phyloP scores from a whole-genome alignment of 148 eudicot genomes.

The Talinum fruticosum region DNA sequence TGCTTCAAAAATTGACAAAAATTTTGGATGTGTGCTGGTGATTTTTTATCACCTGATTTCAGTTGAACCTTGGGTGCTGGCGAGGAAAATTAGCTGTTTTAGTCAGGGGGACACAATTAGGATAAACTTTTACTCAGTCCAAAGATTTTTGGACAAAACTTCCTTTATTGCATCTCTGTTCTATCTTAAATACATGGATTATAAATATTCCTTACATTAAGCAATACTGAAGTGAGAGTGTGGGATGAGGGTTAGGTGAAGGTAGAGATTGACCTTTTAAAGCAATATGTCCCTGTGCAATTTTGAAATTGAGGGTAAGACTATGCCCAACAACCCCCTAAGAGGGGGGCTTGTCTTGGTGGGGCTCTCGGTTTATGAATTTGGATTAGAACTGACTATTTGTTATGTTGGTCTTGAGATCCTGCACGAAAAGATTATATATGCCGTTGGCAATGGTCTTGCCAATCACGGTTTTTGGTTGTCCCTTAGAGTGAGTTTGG shows the following conservation, averaged over 20 bases:
- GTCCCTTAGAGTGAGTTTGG: not conserved
- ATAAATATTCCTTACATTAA: not conserved
- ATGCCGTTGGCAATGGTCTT: too few relatives aligned
- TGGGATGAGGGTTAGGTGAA: not conserved
- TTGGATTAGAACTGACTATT: not conserved
- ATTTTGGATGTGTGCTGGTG: not conserved
- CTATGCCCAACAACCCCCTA: too few relatives aligned
- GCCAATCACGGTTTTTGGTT: not conserved
- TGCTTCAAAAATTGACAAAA: not conserved
- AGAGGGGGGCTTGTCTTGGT: too few relatives aligned
- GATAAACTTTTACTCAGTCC: not conserved
- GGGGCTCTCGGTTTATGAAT: too few relatives aligned
- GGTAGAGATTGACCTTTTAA: not conserved
- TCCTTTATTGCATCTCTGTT: not conserved
- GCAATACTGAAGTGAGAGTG: too few relatives aligned
- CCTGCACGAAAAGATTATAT: not conserved
- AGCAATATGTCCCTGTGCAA: too few relatives aligned
- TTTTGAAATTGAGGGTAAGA: too few relatives aligned
- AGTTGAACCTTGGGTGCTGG: not conserved
- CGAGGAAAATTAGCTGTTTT: not conserved
- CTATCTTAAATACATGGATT: not conserved
- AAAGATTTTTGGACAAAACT: not conserved
- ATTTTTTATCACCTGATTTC: not conserved
- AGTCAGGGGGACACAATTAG: not conserved
- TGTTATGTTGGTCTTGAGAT: not conserved